phyloP scores from a whole-genome alignment of 2,329 filamentous ascomycete genomes.

The Sporothrix brunneoviolacea region DNA sequence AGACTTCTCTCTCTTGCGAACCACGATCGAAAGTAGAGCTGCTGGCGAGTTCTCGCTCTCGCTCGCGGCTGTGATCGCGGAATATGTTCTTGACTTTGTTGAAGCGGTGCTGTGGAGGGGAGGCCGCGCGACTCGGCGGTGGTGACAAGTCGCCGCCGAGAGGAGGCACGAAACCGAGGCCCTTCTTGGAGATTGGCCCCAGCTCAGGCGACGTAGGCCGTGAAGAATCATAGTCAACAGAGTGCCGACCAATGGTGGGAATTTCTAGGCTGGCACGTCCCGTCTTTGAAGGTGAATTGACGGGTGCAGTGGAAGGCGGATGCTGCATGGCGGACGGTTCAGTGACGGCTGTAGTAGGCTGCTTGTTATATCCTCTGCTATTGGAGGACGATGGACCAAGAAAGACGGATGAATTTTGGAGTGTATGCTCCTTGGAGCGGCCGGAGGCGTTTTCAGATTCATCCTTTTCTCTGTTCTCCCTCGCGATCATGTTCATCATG shows the following conservation, averaged over 20 bases:
- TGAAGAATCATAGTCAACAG: conserved; percentile 40
- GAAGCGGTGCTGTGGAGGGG: conserved; percentile 56
- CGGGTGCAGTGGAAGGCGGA: too few relatives aligned
- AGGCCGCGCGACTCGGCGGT: conserved; percentile 53
- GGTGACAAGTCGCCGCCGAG: conserved; percentile 59
- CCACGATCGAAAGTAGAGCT: neutral
- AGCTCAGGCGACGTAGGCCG: conserved; percentile 46
- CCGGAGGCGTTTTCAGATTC: too few relatives aligned
- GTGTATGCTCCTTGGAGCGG: too few relatives aligned
- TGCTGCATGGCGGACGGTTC: neutral
- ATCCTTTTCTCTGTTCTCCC: conserved; percentile 42
- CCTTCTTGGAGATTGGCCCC: conserved; percentile 36
- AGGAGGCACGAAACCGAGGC: conserved; percentile 45
- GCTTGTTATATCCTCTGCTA: neutral
- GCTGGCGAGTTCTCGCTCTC: conserved; percentile 17
- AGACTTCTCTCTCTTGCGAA: neutral
- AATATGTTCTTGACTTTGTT: conserved; percentile 50
- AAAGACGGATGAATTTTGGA: too few relatives aligned
- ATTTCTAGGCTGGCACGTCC: conserved; percentile 44
- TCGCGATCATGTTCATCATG: conserved; percentile 54
- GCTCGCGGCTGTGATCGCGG: conserved; percentile 46
- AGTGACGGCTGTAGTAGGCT: neutral
- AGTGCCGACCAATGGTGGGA: conserved; percentile 29
- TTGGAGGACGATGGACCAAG: neutral
- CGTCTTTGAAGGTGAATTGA: conserved; percentile 14